These are phyloP conservation scores for Neopestalotiopsis sp. DNA, from an alignment of 2,329 filamentous ascomycete species.

Conservation along the genomic window DNA sequence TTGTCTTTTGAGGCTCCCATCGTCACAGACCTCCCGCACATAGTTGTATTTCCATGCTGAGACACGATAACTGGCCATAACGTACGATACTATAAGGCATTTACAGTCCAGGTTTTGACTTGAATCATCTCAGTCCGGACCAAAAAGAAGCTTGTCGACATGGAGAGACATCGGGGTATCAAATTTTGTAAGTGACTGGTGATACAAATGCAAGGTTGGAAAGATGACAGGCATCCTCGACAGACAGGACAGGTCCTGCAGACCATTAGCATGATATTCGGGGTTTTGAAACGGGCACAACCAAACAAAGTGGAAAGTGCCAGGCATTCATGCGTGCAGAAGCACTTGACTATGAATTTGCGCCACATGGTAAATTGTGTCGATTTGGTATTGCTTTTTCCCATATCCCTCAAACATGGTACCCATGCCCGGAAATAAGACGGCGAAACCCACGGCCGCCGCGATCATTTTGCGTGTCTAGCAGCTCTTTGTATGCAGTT, in stretches of 20 bases:
- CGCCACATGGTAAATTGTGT: not conserved
- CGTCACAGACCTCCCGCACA: constrained; percentile 11
- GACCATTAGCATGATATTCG: not conserved
- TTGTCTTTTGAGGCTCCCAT: not conserved
- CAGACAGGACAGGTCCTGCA: not conserved
- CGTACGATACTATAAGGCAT: too few species aligned
- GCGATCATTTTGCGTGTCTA: not conserved
- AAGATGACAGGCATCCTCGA: not conserved
- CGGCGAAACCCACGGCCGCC: not conserved
- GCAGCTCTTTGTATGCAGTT: not conserved
- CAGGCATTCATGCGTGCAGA: not conserved
- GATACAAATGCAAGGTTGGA: not conserved
- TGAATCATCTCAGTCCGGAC: too few species aligned
- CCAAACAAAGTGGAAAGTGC: not conserved
- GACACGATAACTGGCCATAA: constrained; percentile 25
- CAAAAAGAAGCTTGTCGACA: not conserved
- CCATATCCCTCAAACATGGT: not conserved
- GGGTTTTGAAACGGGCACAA: not conserved
- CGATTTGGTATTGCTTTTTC: not conserved
- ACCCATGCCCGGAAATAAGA: not conserved
- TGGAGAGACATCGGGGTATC: not conserved
- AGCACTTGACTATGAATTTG: not conserved
- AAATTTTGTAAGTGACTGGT: not conserved
- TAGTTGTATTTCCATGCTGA: constrained; percentile 30
- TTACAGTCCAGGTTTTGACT: too few species aligned